Evolutionary conservation across 345 rosid species (phyloP).

Genomic region (Gossypium mustelinum): DNA sequence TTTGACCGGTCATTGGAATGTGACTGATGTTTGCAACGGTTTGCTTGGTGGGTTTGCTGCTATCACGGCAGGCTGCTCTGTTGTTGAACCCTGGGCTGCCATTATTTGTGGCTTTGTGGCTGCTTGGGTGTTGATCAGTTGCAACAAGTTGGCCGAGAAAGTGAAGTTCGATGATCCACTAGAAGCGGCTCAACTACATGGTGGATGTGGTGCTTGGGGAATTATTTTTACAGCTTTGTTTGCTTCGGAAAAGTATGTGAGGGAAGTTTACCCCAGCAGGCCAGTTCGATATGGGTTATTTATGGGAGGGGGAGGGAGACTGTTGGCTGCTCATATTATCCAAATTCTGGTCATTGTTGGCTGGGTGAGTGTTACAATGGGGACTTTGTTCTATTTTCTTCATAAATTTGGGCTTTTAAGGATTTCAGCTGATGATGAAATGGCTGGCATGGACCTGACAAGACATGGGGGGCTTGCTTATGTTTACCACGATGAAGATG

Average conservation of each 20-base stretch:
- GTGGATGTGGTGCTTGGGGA: conserved; percentile 95
- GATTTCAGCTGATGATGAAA: conserved; percentile 71
- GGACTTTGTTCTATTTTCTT: conserved; percentile 59
- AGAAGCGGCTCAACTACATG: conserved; percentile 83
- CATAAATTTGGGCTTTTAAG: conserved; percentile 53
- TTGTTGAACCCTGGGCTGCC: conserved; percentile 94
- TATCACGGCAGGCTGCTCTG: conserved; percentile 77
- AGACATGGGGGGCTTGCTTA: conserved; percentile 92
- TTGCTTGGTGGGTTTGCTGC: conserved; percentile 90
- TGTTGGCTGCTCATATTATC: conserved; percentile 73
- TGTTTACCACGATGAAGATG: conserved; percentile 64
- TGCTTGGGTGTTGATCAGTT: conserved; percentile 61
- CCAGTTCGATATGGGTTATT: conserved; percentile 55
- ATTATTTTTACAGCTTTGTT: conserved; percentile 76
- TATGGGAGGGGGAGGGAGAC: conserved; percentile 87
- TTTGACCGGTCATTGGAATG: conserved; percentile 84
- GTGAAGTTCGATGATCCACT: conserved; percentile 65
- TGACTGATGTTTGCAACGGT: conserved; percentile 87
- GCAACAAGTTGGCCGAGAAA: conserved; percentile 67
- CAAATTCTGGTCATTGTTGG: conserved; percentile 64
- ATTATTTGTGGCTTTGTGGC: conserved; percentile 81
- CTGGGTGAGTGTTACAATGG: conserved; percentile 89
- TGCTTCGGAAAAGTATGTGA: conserved; percentile 49
- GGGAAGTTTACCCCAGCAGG: conserved; percentile 43
- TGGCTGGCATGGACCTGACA: conserved; percentile 81